A percentile compares a stretch with the other conserved stretches of the same genome.
Conservation (phyloP, 495 filamentous ascomycete species). For the Aspergillus homomorphus region DNA sequence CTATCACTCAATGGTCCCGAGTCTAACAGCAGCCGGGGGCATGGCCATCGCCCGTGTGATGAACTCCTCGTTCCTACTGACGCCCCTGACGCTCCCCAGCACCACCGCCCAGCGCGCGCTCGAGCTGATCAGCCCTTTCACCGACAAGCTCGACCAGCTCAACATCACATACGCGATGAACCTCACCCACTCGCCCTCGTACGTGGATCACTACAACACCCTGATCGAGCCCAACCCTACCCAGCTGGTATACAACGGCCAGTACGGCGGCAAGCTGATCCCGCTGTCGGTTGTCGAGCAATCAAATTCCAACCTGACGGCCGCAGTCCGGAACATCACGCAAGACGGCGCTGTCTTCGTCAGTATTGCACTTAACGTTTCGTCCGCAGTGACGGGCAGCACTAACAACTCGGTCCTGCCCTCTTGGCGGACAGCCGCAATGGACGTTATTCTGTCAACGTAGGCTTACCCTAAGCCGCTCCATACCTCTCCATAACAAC, state of each 20-base stretch:
- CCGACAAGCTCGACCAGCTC: slow-evolving; percentile 20
- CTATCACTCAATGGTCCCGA: slow-evolving; percentile 39
- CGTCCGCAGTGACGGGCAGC: slow-evolving; percentile 37
- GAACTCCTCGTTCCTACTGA: slow-evolving; percentile 41
- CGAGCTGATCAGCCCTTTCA: slow-evolving; percentile 27
- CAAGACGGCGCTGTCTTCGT: slow-evolving; percentile 44
- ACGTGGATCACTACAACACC: slow-evolving; percentile 42
- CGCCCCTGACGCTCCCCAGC: slow-evolving; percentile 35
- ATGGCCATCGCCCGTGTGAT: slow-evolving; percentile 49
- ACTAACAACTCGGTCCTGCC: slow-evolving; percentile 54
- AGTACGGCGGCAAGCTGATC: slow-evolving; percentile 56
- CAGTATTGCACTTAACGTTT: slow-evolving; percentile 40
- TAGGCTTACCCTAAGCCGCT: too few species aligned
- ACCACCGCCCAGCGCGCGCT: slow-evolving; percentile 24
- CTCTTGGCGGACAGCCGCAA: slow-evolving; percentile 54
- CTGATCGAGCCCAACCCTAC: slow-evolving; percentile 29
- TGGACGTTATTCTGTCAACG: slow-evolving; percentile 30
- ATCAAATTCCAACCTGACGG: slow-evolving; percentile 47
- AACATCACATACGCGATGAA: slow-evolving; percentile 26
- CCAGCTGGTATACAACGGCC: slow-evolving; percentile 35
- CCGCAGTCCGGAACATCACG: slow-evolving; percentile 38
- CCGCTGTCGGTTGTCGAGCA: slow-evolving; percentile 44
- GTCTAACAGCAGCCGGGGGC: slow-evolving; percentile 47
- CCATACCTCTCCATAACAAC: too few species aligned
- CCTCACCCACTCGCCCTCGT: slow-evolving; percentile 35